Evolutionary conservation across 805 yeast species (phyloP).

Genomic region (Metschnikowia peoriensis): DNA sequence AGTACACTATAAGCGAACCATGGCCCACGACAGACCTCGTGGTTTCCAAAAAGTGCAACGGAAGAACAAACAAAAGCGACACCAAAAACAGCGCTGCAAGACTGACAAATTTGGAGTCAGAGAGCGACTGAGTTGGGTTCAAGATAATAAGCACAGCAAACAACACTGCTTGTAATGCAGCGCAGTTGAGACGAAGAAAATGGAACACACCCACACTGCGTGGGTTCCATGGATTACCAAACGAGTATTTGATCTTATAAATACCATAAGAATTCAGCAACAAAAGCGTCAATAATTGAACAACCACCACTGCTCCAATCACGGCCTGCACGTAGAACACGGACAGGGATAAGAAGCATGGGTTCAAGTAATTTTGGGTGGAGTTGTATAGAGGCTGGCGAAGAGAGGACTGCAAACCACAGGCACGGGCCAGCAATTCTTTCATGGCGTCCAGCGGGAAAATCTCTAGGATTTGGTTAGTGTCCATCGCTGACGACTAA

Average conservation of each 20-base stretch:
- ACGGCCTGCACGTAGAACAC: conserved; percentile 10
- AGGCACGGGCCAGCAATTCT: background rate
- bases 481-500: background rate
- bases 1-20: conserved; percentile 24
- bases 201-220: conserved; percentile 16
- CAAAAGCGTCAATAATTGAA: conserved; percentile 18
- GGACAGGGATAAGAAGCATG: conserved; percentile 26
- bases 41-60: conserved; percentile 25
- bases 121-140: conserved; percentile 1
- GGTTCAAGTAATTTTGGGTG: conserved; percentile 26
- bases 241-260: conserved; percentile 22
- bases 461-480: conserved; percentile 4
- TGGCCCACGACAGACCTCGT: conserved; percentile 22
- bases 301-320: conserved; percentile 16
- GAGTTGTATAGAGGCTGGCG: conserved; percentile 25
- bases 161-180: conserved; percentile 16
- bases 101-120: conserved; percentile 4
- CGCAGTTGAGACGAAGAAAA: conserved; percentile 17
- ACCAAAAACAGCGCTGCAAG: conserved; percentile 12
- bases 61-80: conserved; percentile 17
- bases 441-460: background rate
- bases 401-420: conserved; percentile 13
- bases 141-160: conserved; percentile 13
- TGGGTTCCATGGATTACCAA: conserved; percentile 20
- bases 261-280: conserved; percentile 22